Conservation (phyloP, 2,329 filamentous ascomycete genomes). For the Cladosporium sp. region DNA sequence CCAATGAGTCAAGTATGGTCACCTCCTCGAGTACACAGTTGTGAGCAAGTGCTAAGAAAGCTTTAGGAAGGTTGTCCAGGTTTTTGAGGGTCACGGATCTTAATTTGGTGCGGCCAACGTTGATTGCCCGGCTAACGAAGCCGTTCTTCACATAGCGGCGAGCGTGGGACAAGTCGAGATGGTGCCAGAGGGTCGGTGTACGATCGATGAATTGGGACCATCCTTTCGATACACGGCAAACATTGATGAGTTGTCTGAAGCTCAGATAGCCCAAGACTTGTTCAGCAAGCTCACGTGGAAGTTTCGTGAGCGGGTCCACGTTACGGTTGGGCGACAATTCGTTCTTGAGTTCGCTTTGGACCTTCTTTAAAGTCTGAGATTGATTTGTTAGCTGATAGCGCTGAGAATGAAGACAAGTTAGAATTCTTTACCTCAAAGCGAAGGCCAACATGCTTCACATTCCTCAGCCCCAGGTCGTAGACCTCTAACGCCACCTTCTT, state of each 20-base stretch:
- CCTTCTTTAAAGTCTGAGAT: slow-evolving; percentile 21
- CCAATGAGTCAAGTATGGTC: slow-evolving; percentile 24
- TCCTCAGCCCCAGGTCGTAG: slow-evolving; percentile 55
- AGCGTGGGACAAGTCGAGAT: slow-evolving; percentile 49
- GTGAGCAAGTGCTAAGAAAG: slow-evolving; percentile 33
- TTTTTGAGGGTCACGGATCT: slow-evolving; percentile 32
- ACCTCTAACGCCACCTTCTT: slow-evolving; percentile 50
- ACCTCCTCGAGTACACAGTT: slow-evolving; percentile 33
- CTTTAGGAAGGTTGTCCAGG: slow-evolving; percentile 36
- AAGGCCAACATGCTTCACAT: slow-evolving; percentile 39
- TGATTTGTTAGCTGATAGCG: neutral
- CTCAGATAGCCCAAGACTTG: slow-evolving; percentile 49
- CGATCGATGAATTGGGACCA: slow-evolving; percentile 51
- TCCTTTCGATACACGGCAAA: slow-evolving; percentile 50
- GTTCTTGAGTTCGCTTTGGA: slow-evolving; percentile 44
- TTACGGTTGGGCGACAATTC: slow-evolving; percentile 39
- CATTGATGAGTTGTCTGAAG: slow-evolving; percentile 45
- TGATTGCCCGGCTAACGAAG: slow-evolving; percentile 41
- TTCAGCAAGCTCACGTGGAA: slow-evolving; percentile 52
- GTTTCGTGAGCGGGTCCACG: slow-evolving; percentile 48
- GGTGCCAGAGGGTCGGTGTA: slow-evolving; percentile 45
- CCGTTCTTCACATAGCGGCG: slow-evolving; percentile 36
- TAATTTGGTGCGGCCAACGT: slow-evolving; percentile 35
- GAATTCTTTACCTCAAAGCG: slow-evolving; percentile 23
- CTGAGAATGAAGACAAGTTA: neutral